Conservation (phyloP, 164 flowering plant species). For the Magnolia sinica region DNA sequence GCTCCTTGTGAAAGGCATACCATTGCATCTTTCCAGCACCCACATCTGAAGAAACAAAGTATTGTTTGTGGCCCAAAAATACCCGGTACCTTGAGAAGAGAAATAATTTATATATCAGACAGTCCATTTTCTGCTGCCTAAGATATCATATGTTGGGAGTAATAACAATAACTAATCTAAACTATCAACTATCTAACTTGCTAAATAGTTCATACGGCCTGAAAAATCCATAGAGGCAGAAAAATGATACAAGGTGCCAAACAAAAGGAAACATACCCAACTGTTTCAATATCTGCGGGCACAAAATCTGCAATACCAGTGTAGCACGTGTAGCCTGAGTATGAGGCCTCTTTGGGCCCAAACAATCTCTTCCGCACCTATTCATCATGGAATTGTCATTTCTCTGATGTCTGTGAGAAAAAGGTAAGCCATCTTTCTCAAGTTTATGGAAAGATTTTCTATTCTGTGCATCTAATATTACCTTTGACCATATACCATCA, state of each 20-base stretch:
- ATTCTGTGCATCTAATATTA: conserved; percentile 17
- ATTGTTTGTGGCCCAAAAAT: conserved; percentile 94
- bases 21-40: conserved; percentile 99
- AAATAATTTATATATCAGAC: conserved; percentile 14
- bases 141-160: neutral
- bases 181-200: neutral
- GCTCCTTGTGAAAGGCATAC: conserved; percentile 91
- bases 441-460: neutral
- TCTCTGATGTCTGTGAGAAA: neutral
- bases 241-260: neutral
- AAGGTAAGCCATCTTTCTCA: neutral
- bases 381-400: conserved; percentile 11
- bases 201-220: neutral
- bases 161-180: neutral
- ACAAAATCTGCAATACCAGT: conserved; percentile 96
- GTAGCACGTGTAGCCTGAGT: conserved; percentile 93
- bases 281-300: conserved; percentile 86
- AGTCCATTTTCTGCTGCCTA: neutral
- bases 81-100: conserved; percentile 75
- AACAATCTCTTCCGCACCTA: conserved; percentile 85
- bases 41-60: conserved; percentile 97
- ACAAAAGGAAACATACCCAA: conserved; percentile 59
- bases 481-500: conserved; percentile 99
- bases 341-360: conserved; percentile 63
- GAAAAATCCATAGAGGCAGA: neutral